These are phyloP conservation scores for Naganishia antarctica DNA, from an alignment of 768 basidiomycete species.

Conservation along the genomic window DNA sequence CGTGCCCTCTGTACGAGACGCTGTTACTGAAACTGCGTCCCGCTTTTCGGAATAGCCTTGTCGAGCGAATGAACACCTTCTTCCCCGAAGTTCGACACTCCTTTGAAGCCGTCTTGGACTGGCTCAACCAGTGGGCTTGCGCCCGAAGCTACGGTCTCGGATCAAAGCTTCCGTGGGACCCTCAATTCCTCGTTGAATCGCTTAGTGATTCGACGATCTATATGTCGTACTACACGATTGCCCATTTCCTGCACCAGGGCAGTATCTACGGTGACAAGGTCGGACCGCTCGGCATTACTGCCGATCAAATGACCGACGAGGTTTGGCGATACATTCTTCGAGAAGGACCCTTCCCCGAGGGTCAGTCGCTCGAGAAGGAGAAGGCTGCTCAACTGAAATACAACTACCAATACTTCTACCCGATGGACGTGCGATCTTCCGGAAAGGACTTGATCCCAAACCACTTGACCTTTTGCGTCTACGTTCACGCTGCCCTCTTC, in stretches of 20 bases:
- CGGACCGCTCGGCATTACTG: slow-evolving; percentile 76
- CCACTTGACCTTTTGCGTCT: slow-evolving; percentile 86
- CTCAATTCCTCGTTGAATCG: slow-evolving; percentile 91
- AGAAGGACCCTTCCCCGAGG: slow-evolving; percentile 51
- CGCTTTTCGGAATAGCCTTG: slow-evolving; percentile 55
- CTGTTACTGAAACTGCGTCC: not conserved
- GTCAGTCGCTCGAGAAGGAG: slow-evolving; percentile 63
- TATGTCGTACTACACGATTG: slow-evolving; percentile 95
- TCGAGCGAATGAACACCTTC: slow-evolving; percentile 85
- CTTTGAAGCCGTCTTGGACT: slow-evolving; percentile 84
- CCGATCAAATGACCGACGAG: slow-evolving; percentile 94
- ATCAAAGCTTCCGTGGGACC: slow-evolving; percentile 93
- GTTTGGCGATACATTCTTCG: slow-evolving; percentile 93
- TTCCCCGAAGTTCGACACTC: slow-evolving; percentile 82
- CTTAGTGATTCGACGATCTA: slow-evolving; percentile 97
- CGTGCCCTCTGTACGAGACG: not conserved
- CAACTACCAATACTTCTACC: slow-evolving; percentile 95
- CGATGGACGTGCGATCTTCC: slow-evolving; percentile 94
- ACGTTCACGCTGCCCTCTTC: slow-evolving; percentile 94
- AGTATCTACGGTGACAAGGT: slow-evolving; percentile 71
- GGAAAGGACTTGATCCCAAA: slow-evolving; percentile 96
- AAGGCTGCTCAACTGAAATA: slow-evolving; percentile 79
- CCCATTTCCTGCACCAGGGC: slow-evolving; percentile 76
- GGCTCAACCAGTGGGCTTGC: slow-evolving; percentile 99
- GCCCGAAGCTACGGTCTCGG: slow-evolving; percentile 96